Evolutionary conservation across 176 grass and related monocot species (phyloP), one percentile per base, ranked within the genome.

Genomic region (Echinochloa phyllopogon): DNA sequence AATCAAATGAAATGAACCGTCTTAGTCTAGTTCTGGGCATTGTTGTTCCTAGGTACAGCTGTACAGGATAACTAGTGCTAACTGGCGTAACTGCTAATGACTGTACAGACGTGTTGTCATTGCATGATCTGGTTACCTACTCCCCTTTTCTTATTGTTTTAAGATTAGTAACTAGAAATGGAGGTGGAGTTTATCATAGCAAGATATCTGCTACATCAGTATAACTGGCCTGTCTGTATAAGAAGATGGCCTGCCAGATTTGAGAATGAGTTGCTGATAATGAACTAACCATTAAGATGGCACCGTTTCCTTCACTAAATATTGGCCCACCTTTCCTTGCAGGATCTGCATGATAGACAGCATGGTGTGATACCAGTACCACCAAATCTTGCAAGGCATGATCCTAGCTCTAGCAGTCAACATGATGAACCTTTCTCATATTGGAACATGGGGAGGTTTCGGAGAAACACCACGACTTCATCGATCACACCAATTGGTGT

Each of bases 391-490:
- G 72, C 51, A 78, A 85, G 82, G 74, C 71, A 12, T 48, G 24
- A 72, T 76, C 65, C 86, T 45, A 80, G 69, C 62, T 85, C 65
- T 42, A 75, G 76, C 72, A 93, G 78, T 68, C 84, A 91, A 65
- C 63, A 81, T 64, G 92, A 86, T 20, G 84, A 89, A 78, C 82
- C 85, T 79, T 94, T 97, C 64, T 94, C 92, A 59, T 93, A 89
- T 55, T 94, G 92, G 92, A 94, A 94, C 85, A 89, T 97, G 90
- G 92, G 86, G 65, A 88, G 81, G 72, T 77, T 89, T 64, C 83
- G 71, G 42, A 66, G 83, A 47, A 91, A 84, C 42, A 92, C 78
- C 10, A 87, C 79, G 8, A 82, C 82, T 61, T 88, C 94, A 0
- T 91, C 86, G 0, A 68, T 83, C 21, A 76, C 84, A 36, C 82